These are phyloP conservation scores for Scutellaria baicalensis DNA, from an alignment of 257 asterid genomes.

Conservation along the genomic window DNA sequence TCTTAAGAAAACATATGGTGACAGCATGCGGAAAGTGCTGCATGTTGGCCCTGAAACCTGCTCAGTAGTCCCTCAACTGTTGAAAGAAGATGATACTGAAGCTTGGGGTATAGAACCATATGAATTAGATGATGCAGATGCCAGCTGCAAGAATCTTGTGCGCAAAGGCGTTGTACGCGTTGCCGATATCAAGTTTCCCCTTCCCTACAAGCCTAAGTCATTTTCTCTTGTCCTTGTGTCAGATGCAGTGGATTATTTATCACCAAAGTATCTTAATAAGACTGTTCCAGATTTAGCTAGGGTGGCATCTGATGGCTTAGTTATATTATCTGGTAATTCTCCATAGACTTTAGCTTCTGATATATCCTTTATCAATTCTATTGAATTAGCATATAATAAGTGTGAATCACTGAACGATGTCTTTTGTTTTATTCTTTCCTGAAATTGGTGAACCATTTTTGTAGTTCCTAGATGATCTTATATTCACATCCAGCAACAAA, in stretches of 20 bases:
- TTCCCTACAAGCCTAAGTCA: conserved; percentile 77
- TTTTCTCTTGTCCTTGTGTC: conserved; percentile 79
- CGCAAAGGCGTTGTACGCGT: conserved; percentile 77
- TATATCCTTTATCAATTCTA: not conserved
- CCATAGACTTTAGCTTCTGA: not conserved
- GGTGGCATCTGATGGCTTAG: conserved; percentile 70
- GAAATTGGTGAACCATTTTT: conserved; percentile 1
- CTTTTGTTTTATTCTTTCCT: not conserved
- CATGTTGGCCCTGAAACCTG: conserved; percentile 93
- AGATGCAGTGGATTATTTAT: conserved; percentile 84
- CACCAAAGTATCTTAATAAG: conserved; percentile 74
- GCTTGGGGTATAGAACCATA: conserved; percentile 95
- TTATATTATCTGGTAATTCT: conserved; percentile 67
- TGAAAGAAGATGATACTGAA: conserved; percentile 80
- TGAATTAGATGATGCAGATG: conserved; percentile 70
- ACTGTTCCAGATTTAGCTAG: conserved; percentile 71
- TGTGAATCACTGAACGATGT: not conserved
- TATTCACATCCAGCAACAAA: not conserved
- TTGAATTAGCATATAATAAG: not conserved
- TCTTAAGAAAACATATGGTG: conserved; percentile 76
- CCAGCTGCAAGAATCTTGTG: conserved; percentile 66
- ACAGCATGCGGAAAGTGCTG: conserved; percentile 67
- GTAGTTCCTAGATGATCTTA: not conserved
- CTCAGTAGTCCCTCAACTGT: conserved; percentile 56
- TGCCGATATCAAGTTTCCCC: conserved; percentile 87